phyloP scores from a whole-genome alignment of 768 basidiomycete genomes.

The Russula dissimulans region DNA sequence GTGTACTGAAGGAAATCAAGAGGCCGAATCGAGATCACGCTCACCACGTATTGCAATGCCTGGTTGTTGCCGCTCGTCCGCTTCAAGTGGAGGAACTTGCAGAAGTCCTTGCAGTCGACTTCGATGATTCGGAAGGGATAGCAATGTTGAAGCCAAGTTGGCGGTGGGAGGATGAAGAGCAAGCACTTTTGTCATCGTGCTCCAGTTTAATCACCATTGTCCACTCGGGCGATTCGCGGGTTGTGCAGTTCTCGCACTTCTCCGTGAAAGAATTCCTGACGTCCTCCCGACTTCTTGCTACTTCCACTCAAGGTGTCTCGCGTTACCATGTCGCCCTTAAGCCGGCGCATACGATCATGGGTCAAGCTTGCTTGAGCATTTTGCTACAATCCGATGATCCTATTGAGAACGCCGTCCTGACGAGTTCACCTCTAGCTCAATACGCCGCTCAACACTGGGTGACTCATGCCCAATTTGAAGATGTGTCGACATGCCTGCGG shows the following conservation, averaged over 20 bases:
- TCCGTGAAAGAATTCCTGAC: slow-evolving; percentile 2
- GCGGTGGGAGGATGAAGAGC: background rate
- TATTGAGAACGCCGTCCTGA: background rate
- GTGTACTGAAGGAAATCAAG: background rate
- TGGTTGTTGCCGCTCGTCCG: too few species aligned
- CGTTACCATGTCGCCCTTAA: background rate
- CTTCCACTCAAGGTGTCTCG: background rate
- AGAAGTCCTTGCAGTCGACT: too few species aligned
- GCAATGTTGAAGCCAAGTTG: background rate
- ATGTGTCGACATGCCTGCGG: background rate
- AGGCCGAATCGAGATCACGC: background rate
- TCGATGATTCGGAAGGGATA: background rate
- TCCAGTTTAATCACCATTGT: background rate
- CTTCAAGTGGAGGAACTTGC: too few species aligned
- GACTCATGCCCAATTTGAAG: background rate
- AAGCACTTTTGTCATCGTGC: background rate
- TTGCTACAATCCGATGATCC: background rate
- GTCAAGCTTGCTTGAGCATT: background rate
- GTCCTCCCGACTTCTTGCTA: background rate
- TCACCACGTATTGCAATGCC: background rate
- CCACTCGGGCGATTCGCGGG: background rate
- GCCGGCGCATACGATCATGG: background rate
- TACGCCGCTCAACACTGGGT: background rate
- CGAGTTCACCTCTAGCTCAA: background rate
- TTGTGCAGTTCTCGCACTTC: background rate